Evolutionary conservation across 129 eudicot species (phyloP).

Genomic region (Centrapalus pauciflorus): DNA sequence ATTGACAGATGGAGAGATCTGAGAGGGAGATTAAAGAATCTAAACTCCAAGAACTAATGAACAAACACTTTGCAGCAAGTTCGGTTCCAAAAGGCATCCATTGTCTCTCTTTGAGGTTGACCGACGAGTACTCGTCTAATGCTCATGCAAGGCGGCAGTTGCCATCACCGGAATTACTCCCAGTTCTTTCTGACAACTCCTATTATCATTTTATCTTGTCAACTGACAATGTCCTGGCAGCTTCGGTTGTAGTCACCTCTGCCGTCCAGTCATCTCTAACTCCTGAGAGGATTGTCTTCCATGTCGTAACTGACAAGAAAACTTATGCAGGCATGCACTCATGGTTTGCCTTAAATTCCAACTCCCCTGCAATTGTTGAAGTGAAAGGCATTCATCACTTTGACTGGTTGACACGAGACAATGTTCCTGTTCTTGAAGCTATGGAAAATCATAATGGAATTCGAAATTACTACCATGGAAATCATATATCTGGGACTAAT

Average conservation of each 20-base stretch:
- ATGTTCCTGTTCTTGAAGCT: slow-evolving; percentile 97
- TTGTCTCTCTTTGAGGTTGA: slow-evolving; percentile 87
- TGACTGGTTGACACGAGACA: slow-evolving; percentile 97
- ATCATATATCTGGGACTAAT: slow-evolving; percentile 74
- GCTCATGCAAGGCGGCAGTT: slow-evolving; percentile 95
- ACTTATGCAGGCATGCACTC: slow-evolving; percentile 99
- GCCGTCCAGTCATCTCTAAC: slow-evolving; percentile 67
- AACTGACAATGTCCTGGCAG: slow-evolving; percentile 92
- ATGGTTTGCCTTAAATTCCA: slow-evolving; percentile 90
- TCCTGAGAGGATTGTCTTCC: slow-evolving; percentile 87
- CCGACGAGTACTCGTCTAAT: slow-evolving; percentile 95
- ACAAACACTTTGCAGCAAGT: slow-evolving; percentile 97
- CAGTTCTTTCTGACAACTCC: slow-evolving; percentile 87
- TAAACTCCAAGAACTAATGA: slow-evolving; percentile 87
- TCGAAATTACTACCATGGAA: slow-evolving; percentile 82
- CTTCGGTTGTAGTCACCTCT: slow-evolving; percentile 94
- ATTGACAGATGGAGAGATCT: slow-evolving; percentile 82
- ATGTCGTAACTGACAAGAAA: slow-evolving; percentile 93
- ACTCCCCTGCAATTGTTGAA: slow-evolving; percentile 86
- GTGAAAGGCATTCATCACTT: slow-evolving; percentile 99
- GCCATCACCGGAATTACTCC: slow-evolving; percentile 95
- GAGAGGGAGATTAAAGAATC: slow-evolving; percentile 87
- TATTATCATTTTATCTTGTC: slow-evolving; percentile 77
- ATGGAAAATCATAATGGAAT: slow-evolving; percentile 80
- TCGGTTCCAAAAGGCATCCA: slow-evolving; percentile 92